Base-by-base conservation (phyloP, 78 protist genomes). In the Cavenderia fasciculata region DNA sequence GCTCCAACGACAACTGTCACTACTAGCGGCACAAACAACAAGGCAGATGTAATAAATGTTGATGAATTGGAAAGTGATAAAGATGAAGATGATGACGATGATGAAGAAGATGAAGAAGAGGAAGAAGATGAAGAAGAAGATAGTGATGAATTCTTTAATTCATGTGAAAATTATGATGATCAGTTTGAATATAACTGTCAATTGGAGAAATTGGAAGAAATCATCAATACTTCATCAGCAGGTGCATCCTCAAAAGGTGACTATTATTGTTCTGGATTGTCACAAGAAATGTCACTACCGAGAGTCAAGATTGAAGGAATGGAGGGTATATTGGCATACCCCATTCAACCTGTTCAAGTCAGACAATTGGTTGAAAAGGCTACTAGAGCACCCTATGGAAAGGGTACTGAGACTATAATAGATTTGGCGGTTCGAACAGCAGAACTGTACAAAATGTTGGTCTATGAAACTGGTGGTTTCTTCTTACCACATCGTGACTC, bases 401-500 rank as follows among this genome's bases (percentile, higher is more conserved):
- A 33, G 16, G 86, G 86, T 31, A 21, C 25, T 16, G 72, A 75
- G 19, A 61, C 71, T 10, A 75, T 75, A 2, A 75, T 57, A 1
- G 86, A 75, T 46, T 21, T 44, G 18, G 10, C 7, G 2, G 72
- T 59, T 12, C 38, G 85, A 75, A 49, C 54, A 49, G 73, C 86
- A 31, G 52, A 61, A 2, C 41, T 76, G 10, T 76, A n/a, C 0
- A 76, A 76, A 7, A 1, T 76, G 25, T 62, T 59, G 12, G 21
- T 76, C 18, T 76, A 76, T 76, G 86, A 76, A 31, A 46, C 59
- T 47, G 86, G 86, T 49, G 61, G 44, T 6, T 76, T 76, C 74
- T 76, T 49, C 41, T 8, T 33, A 25, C 85, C 85, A 23, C 85
- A 75, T 59, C 10, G 23, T 5, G 70, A 75, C 46, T 19, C 61